Evolutionary conservation across 148 eudicot genomes (phyloP).

Genomic region (Dianthus caryophyllus): DNA sequence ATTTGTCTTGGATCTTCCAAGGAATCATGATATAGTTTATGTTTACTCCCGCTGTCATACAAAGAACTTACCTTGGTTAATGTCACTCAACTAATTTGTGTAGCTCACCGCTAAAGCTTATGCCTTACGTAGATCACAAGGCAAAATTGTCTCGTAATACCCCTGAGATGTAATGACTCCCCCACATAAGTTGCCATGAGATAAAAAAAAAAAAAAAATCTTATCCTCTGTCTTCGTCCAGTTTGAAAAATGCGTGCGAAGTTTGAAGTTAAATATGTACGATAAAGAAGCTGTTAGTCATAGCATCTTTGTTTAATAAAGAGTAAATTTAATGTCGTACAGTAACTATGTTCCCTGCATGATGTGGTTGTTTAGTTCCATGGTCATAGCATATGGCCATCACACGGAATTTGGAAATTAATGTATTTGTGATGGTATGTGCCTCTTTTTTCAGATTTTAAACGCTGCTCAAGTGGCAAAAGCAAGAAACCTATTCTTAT

Average conservation of each 20-base stretch:
- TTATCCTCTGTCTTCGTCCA: neutral
- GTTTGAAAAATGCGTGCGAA: no score
- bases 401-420: neutral
- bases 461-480: slow-evolving; percentile 21
- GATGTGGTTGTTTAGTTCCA: no score
- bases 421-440: slow-evolving; percentile 6
- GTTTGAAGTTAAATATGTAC: no score
- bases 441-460: slow-evolving; percentile 23
- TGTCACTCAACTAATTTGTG: neutral
- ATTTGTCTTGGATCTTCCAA: neutral
- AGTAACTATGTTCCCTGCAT: no score
- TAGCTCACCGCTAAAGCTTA: neutral
- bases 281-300: no score
- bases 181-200: neutral
- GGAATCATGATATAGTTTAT: neutral
- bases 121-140: neutral
- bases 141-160: neutral
- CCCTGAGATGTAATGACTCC: neutral
- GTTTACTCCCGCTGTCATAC: neutral
- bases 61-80: neutral
- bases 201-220: no score
- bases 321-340: no score
- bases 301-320: no score
- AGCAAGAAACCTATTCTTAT: slow-evolving; percentile 13
- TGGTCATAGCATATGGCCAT: neutral